Evolutionary conservation across 148 eudicot genomes (phyloP), one percentile per base, ranked within the genome.

Genomic region (Silene latifolia): DNA sequence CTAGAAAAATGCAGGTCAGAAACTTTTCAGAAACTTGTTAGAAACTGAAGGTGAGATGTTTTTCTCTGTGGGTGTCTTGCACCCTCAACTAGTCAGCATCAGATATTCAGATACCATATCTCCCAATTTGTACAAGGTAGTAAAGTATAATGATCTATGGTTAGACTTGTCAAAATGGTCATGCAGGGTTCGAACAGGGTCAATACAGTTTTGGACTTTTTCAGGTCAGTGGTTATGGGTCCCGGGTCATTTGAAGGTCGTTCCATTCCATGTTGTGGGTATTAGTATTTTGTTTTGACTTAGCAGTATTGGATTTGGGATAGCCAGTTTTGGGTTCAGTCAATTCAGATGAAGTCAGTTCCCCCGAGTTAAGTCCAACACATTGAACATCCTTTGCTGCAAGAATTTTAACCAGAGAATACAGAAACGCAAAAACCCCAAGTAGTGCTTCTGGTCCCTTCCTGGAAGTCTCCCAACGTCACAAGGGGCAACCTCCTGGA

Each of bases 1-100:
- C 76, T 57, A 64, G 76, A 54, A 80, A 79, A 76, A 80, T 46
- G 69, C 73, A 72, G 80, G 83, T 72, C 79, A n/a, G n/a, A n/a
- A n/a, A n/a, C n/a, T n/a, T 67, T 64, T 65, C 69, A 59, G 69
- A 80, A 72, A 72, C 79, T 65, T 39, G 24, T 65, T 17, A 48
- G 27, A 27, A 78, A 24, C 57, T 62, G 63, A 63, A 13, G 72
- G 78, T 24, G 65, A 7, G 42, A 19, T 58, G 24, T 64, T 32
- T 70, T 58, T 61, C 48, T 63, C 60, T 63, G 78, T 35, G 46
- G 39, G 56, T 25, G 53, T 64, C 72, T 19, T 44, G 76, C 65
- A 62, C 66, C 66, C 71, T 79, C 35, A 63, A 80, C 47, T 71
- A 80, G 27, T 74, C 75, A 62, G 72, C 78, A 58, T 71, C 79